These are phyloP conservation scores for Aspergillus sp. DNA, from an alignment of 2,329 filamentous ascomycete species.

Conservation along the genomic window DNA sequence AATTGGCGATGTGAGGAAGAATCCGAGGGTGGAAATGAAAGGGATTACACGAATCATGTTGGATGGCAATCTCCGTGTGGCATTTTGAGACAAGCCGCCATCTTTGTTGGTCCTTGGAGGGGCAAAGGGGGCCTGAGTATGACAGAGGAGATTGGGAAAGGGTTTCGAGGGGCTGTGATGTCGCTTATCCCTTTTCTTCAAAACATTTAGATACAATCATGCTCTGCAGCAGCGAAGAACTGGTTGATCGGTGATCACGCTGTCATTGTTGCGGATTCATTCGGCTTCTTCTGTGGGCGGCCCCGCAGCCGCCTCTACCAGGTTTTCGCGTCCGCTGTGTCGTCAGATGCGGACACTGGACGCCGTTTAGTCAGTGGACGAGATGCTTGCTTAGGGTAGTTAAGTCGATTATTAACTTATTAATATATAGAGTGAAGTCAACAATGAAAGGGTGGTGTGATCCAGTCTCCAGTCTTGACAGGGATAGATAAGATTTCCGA, in stretches of 20 bases:
- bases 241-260: background rate
- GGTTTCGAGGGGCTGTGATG: constrained; percentile 9
- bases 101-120: constrained; percentile 25
- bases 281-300: background rate
- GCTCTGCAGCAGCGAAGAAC: too few relatives aligned
- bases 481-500: constrained; percentile 15
- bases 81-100: constrained; percentile 16
- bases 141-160: constrained; percentile 11
- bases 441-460: constrained; percentile 5
- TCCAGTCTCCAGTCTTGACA: constrained; percentile 7
- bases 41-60: constrained; percentile 21
- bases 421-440: constrained; percentile 2
- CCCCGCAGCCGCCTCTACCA: constrained; percentile 17
- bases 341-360: constrained; percentile 17
- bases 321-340: constrained; percentile 21
- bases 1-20: constrained; percentile 12
- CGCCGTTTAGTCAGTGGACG: background rate
- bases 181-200: background rate
- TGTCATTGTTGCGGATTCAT: background rate
- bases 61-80: constrained; percentile 15
- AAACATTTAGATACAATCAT: too few relatives aligned
- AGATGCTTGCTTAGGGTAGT: background rate
- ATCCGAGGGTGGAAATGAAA: constrained; percentile 24
- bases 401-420: background rate
- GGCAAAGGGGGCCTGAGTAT: constrained; percentile 17